Conservation (phyloP, 257 asterid genomes). For the Lithospermum erythrorhizon region DNA sequence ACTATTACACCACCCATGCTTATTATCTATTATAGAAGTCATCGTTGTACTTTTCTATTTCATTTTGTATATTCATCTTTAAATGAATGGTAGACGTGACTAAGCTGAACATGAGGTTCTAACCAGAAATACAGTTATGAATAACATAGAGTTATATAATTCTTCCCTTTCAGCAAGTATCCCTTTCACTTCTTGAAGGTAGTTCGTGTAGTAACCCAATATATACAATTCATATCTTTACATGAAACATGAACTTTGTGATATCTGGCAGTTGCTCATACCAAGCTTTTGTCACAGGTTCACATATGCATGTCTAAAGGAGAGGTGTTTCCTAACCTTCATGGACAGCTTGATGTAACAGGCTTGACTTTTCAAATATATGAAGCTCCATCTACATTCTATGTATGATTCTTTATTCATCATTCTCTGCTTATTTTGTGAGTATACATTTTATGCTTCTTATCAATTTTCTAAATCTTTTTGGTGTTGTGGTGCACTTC, state of each 20-base stretch:
- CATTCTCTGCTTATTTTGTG: background rate
- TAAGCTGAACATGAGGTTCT: no score
- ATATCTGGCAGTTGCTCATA: no score
- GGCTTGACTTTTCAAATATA: constrained; percentile 76
- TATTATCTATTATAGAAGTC: no score
- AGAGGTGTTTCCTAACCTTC: constrained; percentile 94
- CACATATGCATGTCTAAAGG: constrained; percentile 97
- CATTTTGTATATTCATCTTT: no score
- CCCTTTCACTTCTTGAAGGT: background rate
- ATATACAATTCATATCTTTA: background rate
- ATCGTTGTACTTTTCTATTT: no score
- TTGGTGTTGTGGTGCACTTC: background rate
- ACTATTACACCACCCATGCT: no score
- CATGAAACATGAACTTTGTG: background rate
- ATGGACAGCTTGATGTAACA: constrained; percentile 98
- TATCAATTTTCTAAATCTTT: background rate
- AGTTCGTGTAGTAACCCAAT: background rate
- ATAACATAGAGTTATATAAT: no score
- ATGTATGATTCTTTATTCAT: constrained; percentile 39
- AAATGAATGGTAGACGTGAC: no score
- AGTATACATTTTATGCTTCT: constrained; percentile 1
- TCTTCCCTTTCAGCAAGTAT: background rate
- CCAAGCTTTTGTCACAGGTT: constrained; percentile 65
- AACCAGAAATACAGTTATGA: no score
- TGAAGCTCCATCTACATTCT: constrained; percentile 82